Base-by-base conservation (phyloP, 257 asterid genomes). In the Verbena officinalis region DNA sequence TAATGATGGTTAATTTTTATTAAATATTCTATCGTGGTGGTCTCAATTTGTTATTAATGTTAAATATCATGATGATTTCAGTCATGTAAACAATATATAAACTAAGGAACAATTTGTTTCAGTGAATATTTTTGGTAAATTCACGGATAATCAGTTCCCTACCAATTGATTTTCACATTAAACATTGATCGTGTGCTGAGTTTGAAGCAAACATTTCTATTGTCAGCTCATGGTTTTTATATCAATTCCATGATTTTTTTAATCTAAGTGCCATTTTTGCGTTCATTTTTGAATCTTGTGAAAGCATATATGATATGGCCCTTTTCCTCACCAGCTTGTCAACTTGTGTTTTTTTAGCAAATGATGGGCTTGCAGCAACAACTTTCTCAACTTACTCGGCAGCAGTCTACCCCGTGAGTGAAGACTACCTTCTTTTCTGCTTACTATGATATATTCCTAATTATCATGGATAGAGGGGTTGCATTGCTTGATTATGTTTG, bases 301-400 rank as follows among this genome's bases (percentile, higher is more conserved):
- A n/a, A n/a, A n/a, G n/a, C n/a, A 31, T 50, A 38, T 72, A 19
- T 50, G 42, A 27, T 42, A 49, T n/a, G 23, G 21, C 39, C 46
- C 19, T 69, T 66, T 7, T 14, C 54, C 56, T 69, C 22, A 66
- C 50, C 60, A 65, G 24, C 31, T 65, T 64, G 50, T 44, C 14
- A 27, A 33, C 5, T 45, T 51, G 60, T 30, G 17, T 46, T 61
- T 11, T 67, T 53, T 15, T 87, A 84, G 90, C 90, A 84, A 81
- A 81, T 84, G 87, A 74, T 76, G 80, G 73, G 71, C 69, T 57
- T 84, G 77, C 87, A 72, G 76, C 91, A 81, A 71, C 87, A 81
- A 62, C 77, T 83, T 43, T 64, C 82, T 68, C 85, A 76, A 62
- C 73, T 81, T 69, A 60, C 73, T 76, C 82, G 76, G 70, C 90